Percentiles rank a stretch among this genome's conserved stretches.
Evolutionary conservation across 352 stramenopile species (phyloP).

Genomic region (Phytophthora sp.): DNA sequence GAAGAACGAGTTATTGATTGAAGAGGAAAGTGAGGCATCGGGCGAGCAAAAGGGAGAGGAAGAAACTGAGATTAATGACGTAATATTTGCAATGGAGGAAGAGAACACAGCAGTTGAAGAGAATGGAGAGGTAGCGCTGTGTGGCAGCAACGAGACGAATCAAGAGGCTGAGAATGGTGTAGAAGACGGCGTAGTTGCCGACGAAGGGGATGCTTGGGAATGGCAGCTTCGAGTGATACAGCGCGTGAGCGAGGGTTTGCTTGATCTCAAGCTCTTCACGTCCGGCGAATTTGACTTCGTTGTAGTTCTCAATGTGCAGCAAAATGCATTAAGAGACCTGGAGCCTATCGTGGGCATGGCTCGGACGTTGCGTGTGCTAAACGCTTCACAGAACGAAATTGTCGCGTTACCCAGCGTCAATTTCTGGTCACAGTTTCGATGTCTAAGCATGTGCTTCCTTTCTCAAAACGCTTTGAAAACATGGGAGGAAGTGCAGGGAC

Average conservation of each 20-base stretch:
- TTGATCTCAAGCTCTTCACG: constrained; percentile 39
- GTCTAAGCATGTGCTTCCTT: constrained; percentile 64
- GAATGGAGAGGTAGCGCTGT: constrained; percentile 8
- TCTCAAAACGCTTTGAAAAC: constrained; percentile 55
- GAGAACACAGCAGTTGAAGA: constrained; percentile 1
- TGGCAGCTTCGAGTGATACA: constrained; percentile 68
- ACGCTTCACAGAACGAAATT: constrained; percentile 64
- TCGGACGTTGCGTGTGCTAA: constrained; percentile 60
- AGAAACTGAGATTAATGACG: not conserved
- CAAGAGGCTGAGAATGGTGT: not conserved
- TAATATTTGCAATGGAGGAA: not conserved
- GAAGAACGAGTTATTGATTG: not conserved
- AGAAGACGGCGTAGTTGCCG: constrained; percentile 15
- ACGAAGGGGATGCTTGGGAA: constrained; percentile 27
- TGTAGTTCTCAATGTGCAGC: constrained; percentile 62
- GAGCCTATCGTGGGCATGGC: constrained; percentile 49
- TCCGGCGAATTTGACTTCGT: constrained; percentile 58
- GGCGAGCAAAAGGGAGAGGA: not conserved
- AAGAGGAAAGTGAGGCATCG: not conserved
- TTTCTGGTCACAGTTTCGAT: constrained; percentile 64
- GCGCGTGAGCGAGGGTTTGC: constrained; percentile 47
- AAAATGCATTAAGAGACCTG: constrained; percentile 66
- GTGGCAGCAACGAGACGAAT: constrained; percentile 19
- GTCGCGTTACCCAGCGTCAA: constrained; percentile 41
- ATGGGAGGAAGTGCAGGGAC: constrained; percentile 58